phyloP scores from a whole-genome alignment of 768 basidiomycete species.

The Candolleomyces efflorescens region DNA sequence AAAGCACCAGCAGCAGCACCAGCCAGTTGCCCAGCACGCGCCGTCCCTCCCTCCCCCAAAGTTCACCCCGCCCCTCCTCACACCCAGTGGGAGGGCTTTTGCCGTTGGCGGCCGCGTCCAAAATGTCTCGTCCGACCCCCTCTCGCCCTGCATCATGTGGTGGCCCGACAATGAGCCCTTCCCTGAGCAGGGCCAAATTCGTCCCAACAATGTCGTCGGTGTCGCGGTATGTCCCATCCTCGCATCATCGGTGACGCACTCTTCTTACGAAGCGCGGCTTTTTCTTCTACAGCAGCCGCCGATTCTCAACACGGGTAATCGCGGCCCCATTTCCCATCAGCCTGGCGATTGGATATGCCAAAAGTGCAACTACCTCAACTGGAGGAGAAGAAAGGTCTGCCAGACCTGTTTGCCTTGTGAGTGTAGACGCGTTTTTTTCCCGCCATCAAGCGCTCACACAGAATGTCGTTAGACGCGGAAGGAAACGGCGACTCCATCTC shows the following conservation, averaged over 20 bases:
- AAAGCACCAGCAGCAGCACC: background rate
- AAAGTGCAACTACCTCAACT: conserved; percentile 85
- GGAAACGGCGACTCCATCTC: conserved; percentile 88
- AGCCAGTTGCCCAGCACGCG: conserved; percentile 4
- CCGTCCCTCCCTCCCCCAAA: conserved; percentile 28
- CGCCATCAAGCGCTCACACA: conserved; percentile 6
- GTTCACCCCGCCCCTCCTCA: conserved; percentile 66
- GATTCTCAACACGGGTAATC: conserved; percentile 85
- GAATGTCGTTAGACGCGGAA: conserved; percentile 58
- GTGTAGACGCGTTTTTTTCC: conserved; percentile 20
- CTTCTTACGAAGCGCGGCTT: conserved; percentile 10
- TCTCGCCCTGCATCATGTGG: conserved; percentile 76
- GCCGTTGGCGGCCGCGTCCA: conserved; percentile 75
- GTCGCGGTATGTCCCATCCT: conserved; percentile 39
- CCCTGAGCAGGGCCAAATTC: conserved; percentile 76
- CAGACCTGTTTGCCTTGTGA: conserved; percentile 83
- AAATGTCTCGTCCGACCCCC: conserved; percentile 71
- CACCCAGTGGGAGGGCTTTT: conserved; percentile 78
- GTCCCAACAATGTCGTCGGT: conserved; percentile 52
- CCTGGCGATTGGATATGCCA: conserved; percentile 80
- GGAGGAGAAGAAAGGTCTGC: conserved; percentile 84
- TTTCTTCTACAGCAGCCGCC: conserved; percentile 59
- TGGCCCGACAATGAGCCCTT: conserved; percentile 90
- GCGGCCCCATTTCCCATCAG: conserved; percentile 84
- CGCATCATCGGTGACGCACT: background rate